A percentile compares a stretch with the other conserved stretches of the same genome.
These are phyloP conservation scores for Cladophialophora psammophila DNA, from an alignment of 2,329 filamentous ascomycete genomes.

Conservation along the genomic window DNA sequence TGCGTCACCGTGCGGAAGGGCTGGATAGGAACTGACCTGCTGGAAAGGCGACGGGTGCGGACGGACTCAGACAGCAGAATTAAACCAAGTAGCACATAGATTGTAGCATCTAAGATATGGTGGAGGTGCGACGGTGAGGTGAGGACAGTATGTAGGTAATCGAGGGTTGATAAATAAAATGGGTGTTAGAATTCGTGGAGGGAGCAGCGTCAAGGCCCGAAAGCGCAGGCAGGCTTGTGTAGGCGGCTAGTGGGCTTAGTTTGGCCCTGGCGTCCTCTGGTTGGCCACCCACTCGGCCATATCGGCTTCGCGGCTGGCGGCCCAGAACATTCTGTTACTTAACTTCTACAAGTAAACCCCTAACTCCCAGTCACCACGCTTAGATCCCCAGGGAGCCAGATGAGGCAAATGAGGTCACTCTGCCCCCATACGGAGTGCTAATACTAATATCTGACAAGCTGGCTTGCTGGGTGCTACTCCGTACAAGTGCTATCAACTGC, in stretches of 20 bases:
- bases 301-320: constrained; percentile 14
- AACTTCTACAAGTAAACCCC: constrained; percentile 5
- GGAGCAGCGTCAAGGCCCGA: constrained; percentile 4
- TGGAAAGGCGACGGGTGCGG: constrained; percentile 6
- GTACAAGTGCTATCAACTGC: no score
- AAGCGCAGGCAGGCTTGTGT: not conserved
- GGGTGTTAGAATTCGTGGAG: constrained; percentile 9
- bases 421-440: not conserved
- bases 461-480: no score
- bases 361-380: constrained; percentile 13
- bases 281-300: constrained; percentile 19
- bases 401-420: constrained; percentile 19
- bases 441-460: no score
- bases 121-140: constrained; percentile 2
- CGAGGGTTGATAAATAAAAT: constrained; percentile 22
- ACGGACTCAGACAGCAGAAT: constrained; percentile 7
- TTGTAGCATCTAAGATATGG: constrained; percentile 7
- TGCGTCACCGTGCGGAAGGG: constrained; percentile 33
- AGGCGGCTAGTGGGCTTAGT: not conserved
- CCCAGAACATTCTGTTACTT: constrained; percentile 19
- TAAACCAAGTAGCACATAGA: constrained; percentile 18
- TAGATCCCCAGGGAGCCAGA: not conserved
- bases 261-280: constrained; percentile 8
- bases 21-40: constrained; percentile 32
- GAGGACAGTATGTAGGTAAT: not conserved